A percentile compares a stretch with the other conserved stretches of the same genome.
Evolutionary conservation across 2,329 filamentous ascomycete genomes (phyloP).

Genomic region (Microdochium nivale): DNA sequence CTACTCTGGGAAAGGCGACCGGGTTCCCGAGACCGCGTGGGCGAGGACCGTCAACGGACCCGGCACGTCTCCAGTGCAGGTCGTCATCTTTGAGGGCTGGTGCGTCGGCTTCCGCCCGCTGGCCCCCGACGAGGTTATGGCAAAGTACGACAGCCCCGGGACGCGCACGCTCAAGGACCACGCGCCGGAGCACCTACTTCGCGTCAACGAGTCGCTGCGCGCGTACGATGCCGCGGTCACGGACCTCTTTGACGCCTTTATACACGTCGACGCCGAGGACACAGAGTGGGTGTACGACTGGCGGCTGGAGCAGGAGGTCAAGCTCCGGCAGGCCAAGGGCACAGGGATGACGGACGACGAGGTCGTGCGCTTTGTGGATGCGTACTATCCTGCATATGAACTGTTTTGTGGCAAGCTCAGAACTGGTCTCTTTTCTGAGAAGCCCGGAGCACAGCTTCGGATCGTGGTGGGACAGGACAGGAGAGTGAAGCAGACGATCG

Average conservation of each 20-base stretch:
- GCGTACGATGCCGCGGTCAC: constrained; percentile 39
- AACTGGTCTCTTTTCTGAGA: constrained; percentile 42
- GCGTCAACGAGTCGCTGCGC: constrained; percentile 38
- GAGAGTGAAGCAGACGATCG: constrained; percentile 46
- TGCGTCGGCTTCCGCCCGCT: constrained; percentile 75
- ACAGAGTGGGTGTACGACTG: constrained; percentile 73
- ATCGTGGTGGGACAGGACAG: constrained; percentile 53
- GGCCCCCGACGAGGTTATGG: constrained; percentile 35
- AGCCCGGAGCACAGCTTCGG: constrained; percentile 47
- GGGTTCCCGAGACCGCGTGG: constrained; percentile 56
- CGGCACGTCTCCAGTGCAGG: constrained; percentile 40
- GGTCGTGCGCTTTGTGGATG: constrained; percentile 64
- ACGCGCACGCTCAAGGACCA: constrained; percentile 38
- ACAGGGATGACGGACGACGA: constrained; percentile 76
- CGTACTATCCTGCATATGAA: constrained; percentile 65
- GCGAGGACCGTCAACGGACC: constrained; percentile 38
- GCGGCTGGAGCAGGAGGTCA: constrained; percentile 72
- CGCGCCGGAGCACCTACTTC: constrained; percentile 37
- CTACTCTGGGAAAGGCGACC: constrained; percentile 68
- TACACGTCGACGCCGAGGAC: constrained; percentile 62
- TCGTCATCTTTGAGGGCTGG: constrained; percentile 86
- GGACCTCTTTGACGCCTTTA: constrained; percentile 41
- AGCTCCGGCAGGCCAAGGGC: constrained; percentile 56
- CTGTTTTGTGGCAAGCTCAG: constrained; percentile 54
- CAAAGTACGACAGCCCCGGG: constrained; percentile 26